These are phyloP conservation scores for Taphrina deformans DNA, from an alignment of 1,139 yeast species.

Conservation along the genomic window DNA sequence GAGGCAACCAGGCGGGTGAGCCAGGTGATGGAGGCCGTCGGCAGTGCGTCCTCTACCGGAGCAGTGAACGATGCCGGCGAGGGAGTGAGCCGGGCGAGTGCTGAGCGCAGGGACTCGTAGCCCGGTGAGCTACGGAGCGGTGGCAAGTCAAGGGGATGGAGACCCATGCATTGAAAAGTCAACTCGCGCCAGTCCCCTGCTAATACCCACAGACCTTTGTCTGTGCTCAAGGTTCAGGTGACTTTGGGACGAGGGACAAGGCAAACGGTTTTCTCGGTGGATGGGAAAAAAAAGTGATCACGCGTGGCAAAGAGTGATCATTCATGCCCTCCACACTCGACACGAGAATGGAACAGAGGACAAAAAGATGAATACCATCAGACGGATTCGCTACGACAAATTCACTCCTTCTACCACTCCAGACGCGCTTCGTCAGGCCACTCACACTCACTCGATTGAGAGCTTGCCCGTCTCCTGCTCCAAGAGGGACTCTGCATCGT, in stretches of 20 bases:
- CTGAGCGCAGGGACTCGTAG: neutral
- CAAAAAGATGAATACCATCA: no score
- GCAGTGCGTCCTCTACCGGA: constrained; percentile 3
- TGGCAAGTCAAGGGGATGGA: constrained; percentile 11
- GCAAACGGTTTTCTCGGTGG: no score
- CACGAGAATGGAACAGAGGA: no score
- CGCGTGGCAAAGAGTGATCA: neutral
- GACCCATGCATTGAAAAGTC: neutral
- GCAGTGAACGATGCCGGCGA: constrained; percentile 1
- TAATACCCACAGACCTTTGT: no score
- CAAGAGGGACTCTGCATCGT: neutral
- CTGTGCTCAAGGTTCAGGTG: no score
- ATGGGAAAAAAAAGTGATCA: no score
- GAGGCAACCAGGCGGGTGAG: constrained; percentile 65
- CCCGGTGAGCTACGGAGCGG: constrained; percentile 1
- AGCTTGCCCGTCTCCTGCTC: neutral
- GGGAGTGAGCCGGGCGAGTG: neutral
- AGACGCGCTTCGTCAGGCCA: no score
- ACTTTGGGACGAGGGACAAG: no score
- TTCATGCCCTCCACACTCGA: neutral
- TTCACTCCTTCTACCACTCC: no score
- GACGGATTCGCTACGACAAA: no score
- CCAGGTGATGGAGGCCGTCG: constrained; percentile 51
- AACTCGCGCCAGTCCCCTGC: no score
- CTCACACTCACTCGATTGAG: neutral